These are phyloP conservation scores for Cystobasidium sp. DNA, from an alignment of 1,284 basidiomycete genomes.

Conservation along the genomic window DNA sequence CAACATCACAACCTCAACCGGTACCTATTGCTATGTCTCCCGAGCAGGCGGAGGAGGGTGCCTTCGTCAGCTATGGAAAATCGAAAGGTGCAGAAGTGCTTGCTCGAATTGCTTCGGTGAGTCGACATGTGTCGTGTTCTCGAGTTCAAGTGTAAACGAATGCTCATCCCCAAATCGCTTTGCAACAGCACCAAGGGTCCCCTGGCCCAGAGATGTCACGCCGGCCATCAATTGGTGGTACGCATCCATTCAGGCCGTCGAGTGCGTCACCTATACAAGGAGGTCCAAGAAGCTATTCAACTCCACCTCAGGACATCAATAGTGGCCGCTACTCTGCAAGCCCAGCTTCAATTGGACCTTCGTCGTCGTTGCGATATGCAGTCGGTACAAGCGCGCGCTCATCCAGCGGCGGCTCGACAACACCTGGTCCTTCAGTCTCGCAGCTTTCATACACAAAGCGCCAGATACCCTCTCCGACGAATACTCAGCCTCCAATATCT, in stretches of 20 bases:
- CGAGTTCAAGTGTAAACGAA: not conserved
- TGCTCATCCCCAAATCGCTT: not conserved
- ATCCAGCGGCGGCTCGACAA: not conserved
- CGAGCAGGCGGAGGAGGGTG: slow-evolving; percentile 3
- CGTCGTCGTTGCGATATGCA: slow-evolving; percentile 40
- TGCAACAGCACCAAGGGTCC: not conserved
- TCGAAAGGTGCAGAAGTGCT: not conserved
- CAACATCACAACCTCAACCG: not conserved
- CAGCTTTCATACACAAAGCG: slow-evolving; percentile 41
- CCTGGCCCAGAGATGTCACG: slow-evolving; percentile 8
- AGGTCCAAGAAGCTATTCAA: slow-evolving; percentile 16
- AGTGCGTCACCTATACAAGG: slow-evolving; percentile 6
- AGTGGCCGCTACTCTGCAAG: slow-evolving; percentile 23
- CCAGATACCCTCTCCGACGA: slow-evolving; percentile 21
- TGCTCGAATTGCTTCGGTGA: slow-evolving; percentile 7
- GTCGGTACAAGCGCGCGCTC: not conserved
- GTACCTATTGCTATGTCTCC: slow-evolving; percentile 5
- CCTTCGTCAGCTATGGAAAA: slow-evolving; percentile 9
- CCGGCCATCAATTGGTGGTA: slow-evolving; percentile 22
- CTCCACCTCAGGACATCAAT: not conserved
- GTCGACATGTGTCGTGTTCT: not conserved
- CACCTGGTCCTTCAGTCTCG: slow-evolving; percentile 28
- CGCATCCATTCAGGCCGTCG: slow-evolving; percentile 35
- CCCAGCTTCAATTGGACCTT: slow-evolving; percentile 40
- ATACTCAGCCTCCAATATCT: slow-evolving; percentile 29